Percentiles rank a stretch among this genome's conserved stretches.
Conservation (phyloP, 345 rosid genomes). For the Bruguiera sexangula region DNA sequence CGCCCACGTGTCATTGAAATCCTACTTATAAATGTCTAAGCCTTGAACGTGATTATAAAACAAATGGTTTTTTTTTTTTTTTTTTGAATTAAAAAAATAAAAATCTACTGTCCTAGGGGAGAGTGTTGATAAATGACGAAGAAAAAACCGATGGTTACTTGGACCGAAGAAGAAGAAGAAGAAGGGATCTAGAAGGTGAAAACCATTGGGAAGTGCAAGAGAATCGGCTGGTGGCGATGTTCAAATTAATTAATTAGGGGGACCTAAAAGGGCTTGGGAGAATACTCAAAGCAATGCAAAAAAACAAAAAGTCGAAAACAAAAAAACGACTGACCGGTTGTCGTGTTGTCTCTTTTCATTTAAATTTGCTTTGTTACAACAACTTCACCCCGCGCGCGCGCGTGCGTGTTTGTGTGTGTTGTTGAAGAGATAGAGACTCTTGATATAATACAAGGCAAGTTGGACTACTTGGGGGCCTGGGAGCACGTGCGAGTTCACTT, state of each 20-base stretch:
- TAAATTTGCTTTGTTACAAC: not conserved
- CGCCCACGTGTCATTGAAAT: too few relatives aligned
- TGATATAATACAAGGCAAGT: not conserved
- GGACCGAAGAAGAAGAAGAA: not conserved
- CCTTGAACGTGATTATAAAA: too few relatives aligned
- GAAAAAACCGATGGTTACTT: not conserved
- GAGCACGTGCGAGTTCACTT: not conserved
- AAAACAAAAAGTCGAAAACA: too few relatives aligned
- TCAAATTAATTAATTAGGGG: not conserved
- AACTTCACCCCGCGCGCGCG: too few relatives aligned
- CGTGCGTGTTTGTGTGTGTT: accelerated
- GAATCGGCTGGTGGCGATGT: slow-evolving; percentile 10
- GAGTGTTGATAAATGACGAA: not conserved
- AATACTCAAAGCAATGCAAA: not conserved
- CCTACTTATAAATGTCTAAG: not conserved
- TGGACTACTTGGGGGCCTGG: not conserved
- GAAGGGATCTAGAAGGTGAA: not conserved
- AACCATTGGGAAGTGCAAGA: slow-evolving; percentile 12
- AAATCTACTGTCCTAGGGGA: too few relatives aligned
- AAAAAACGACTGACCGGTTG: too few relatives aligned
- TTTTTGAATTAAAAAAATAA: too few relatives aligned
- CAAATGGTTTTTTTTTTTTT: too few relatives aligned
- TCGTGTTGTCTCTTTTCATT: slow-evolving; percentile 16
- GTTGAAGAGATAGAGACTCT: not conserved
- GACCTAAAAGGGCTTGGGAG: slow-evolving; percentile 12